Evolutionary conservation across 257 asterid species (phyloP).

Genomic region (Galeopsis tetrahit): DNA sequence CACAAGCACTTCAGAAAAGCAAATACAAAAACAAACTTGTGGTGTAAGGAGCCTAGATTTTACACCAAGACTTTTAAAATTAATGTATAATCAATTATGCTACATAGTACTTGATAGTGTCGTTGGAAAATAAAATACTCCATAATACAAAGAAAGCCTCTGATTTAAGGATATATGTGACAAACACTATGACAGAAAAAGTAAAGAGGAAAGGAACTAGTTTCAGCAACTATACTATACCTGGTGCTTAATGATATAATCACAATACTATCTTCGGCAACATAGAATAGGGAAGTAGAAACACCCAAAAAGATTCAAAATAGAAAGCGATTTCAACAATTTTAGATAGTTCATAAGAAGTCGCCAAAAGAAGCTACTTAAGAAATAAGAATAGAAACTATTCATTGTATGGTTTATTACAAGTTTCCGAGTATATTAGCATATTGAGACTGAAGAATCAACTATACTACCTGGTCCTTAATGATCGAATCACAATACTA

Average conservation of each 20-base stretch:
- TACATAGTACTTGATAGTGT: not conserved
- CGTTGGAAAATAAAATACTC: not conserved
- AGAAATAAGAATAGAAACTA: conserved; percentile 10
- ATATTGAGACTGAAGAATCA: not conserved
- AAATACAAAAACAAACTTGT: not conserved
- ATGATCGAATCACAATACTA: not conserved
- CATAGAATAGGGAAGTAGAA: conserved; percentile 12
- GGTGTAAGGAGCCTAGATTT: conserved; percentile 23
- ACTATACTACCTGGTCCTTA: conserved; percentile 21
- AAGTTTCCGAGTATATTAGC: not conserved
- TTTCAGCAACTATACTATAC: conserved; percentile 24
- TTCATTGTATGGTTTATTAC: conserved; percentile 20
- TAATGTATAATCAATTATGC: not conserved
- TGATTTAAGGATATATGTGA: conserved; percentile 11
- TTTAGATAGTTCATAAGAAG: conserved; percentile 19
- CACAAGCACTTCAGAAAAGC: not conserved
- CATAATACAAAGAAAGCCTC: not conserved
- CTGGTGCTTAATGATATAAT: conserved; percentile 15
- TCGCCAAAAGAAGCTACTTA: conserved; percentile 15
- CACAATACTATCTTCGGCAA: not conserved
- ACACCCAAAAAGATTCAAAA: not conserved
- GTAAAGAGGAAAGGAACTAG: not conserved
- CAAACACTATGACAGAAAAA: conserved; percentile 4
- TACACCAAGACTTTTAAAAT: conserved; percentile 11
- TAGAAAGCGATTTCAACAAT: not conserved